phyloP scores from a whole-genome alignment of 768 basidiomycete species.

The Macrocybe gigantea region DNA sequence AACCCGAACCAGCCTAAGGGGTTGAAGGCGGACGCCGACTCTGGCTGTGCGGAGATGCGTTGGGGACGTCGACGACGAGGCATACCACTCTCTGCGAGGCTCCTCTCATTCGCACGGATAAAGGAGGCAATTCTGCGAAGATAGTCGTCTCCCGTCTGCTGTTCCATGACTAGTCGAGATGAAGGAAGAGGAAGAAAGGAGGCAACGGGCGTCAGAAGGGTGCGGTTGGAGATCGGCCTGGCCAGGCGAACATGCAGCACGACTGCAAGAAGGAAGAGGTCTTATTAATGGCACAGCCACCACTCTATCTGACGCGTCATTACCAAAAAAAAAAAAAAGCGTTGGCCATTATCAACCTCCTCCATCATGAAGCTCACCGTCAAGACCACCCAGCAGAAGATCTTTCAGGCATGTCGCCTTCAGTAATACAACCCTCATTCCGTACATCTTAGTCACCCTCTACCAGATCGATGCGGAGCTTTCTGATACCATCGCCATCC shows the following conservation, averaged over 20 bases:
- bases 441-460: neutral
- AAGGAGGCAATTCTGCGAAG: slow-evolving; percentile 63
- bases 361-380: slow-evolving; percentile 84
- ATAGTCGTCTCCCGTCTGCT: slow-evolving; percentile 71
- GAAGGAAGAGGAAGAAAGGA: slow-evolving; percentile 10
- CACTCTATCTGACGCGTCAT: neutral
- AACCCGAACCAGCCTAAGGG: slow-evolving; percentile 58
- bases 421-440: neutral
- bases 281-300: slow-evolving; percentile 13
- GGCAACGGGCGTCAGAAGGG: slow-evolving; percentile 7
- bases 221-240: neutral
- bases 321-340: no score
- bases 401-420: slow-evolving; percentile 59
- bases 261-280: slow-evolving; percentile 1
- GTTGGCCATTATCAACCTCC: neutral
- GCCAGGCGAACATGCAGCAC: neutral
- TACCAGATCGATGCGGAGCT: slow-evolving; percentile 71
- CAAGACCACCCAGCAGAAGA: slow-evolving; percentile 93
- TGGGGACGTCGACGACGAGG: slow-evolving; percentile 42
- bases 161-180: slow-evolving; percentile 22
- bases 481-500: slow-evolving; percentile 62
- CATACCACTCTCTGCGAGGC: slow-evolving; percentile 61
- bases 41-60: slow-evolving; percentile 18
- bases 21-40: slow-evolving; percentile 42
- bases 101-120: slow-evolving; percentile 66